Base-by-base conservation (phyloP, 2,329 filamentous ascomycete species). In the Chalara sp. region DNA sequence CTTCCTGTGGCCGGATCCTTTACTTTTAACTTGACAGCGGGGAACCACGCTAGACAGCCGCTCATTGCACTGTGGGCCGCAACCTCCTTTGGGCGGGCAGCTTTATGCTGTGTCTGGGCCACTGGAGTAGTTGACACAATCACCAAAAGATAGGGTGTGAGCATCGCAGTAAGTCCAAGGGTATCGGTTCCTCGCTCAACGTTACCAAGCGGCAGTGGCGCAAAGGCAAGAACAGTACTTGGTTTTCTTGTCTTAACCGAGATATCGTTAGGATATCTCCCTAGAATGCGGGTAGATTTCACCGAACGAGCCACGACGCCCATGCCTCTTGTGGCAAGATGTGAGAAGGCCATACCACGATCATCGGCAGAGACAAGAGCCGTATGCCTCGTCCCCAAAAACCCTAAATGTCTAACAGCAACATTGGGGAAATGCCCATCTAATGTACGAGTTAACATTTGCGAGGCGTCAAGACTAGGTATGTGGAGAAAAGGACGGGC, bases 51-150 rank as follows among this genome's bases (percentile, higher is more conserved):
- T 46, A 99, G 70, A 61, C 92, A 96, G 2, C 92, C 95, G 46
- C 88, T 96, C 78, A 99, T 84, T 13, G 92, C 84, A 63, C 90
- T 89, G 65, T 99, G 92, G 1, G 89, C 87, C 31, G 83, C 83
- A 7, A 97, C 82, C 58, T 97, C 92, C 65, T 95, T 97, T 4
- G 93, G 92, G 30, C 93, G 79, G 2, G 89, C 83, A 21, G 89
- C 84, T 70, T 99, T 99, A 68, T 96, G 88, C 65, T 99, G 93
- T 1, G 93, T 99, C 66, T 96, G 91, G 4, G 95, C 93, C 35
- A 97, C 79, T 0, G 93, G 93, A 0, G 92, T 99, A 0, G 93
- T 99, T 0, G 95, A 99, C 10, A 99, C 93, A 60, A 99, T 91
- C 37, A 99, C 93, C 39, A 99, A 75, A 5, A 99, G 74, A 68